Conservation (phyloP, 345 rosid genomes). For the Aegle marmelos region DNA sequence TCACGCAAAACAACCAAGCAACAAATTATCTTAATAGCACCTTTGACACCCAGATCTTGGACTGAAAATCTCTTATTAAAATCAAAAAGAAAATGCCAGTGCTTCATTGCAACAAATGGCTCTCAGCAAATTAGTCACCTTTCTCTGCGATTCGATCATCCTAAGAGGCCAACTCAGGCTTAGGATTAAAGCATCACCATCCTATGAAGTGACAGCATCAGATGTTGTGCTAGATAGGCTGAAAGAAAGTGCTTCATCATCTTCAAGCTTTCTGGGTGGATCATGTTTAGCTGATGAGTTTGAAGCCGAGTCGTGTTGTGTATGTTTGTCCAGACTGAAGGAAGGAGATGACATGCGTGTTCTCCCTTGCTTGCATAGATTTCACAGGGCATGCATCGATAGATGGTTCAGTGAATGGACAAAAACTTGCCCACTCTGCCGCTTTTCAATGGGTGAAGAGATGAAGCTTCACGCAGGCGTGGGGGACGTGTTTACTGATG, state of each 20-base stretch:
- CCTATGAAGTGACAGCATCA: background rate
- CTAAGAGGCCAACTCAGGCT: constrained; percentile 12
- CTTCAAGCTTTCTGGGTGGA: background rate
- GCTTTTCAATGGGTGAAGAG: constrained; percentile 44
- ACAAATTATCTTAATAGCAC: constrained; percentile 3
- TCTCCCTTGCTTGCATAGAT: constrained; percentile 69
- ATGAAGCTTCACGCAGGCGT: background rate
- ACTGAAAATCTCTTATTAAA: constrained; percentile 19
- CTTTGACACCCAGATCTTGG: constrained; percentile 9
- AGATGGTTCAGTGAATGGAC: constrained; percentile 57
- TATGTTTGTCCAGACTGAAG: constrained; percentile 57
- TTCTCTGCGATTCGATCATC: constrained; percentile 22
- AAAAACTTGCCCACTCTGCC: constrained; percentile 74
- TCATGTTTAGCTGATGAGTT: background rate
- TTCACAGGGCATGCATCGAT: constrained; percentile 62
- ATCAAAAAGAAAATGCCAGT: background rate
- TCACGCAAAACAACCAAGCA: constrained; percentile 32
- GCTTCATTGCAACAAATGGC: constrained; percentile 28
- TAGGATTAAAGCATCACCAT: constrained; percentile 14
- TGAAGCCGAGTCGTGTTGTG: constrained; percentile 52
- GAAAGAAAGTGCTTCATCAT: background rate
- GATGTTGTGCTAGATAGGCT: constrained; percentile 3
- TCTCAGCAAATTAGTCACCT: constrained; percentile 26
- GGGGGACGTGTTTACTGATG: constrained; percentile 49
- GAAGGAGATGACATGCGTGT: constrained; percentile 36